phyloP scores from a whole-genome alignment of 2,329 filamentous ascomycete genomes.

The Lachnellula willkommii region DNA sequence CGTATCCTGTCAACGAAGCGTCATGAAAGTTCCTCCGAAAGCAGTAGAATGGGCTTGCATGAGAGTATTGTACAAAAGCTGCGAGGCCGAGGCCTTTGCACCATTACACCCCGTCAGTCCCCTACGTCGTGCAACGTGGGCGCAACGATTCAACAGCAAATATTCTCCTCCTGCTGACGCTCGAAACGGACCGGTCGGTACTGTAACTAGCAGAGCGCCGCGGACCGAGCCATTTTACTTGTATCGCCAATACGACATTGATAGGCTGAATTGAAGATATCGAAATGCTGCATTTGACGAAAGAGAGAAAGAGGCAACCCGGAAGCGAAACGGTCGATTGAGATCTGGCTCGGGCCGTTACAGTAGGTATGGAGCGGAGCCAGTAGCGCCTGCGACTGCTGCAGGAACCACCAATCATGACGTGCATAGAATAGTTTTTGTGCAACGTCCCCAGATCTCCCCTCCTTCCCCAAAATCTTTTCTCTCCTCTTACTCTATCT shows the following conservation, averaged over 20 bases:
- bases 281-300: not conserved
- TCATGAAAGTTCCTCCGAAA: not conserved
- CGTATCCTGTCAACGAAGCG: not conserved
- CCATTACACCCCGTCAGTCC: not conserved
- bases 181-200: not conserved
- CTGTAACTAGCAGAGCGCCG: not conserved
- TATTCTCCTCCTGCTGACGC: not conserved
- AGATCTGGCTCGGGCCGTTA: not conserved
- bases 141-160: not conserved
- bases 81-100: not conserved
- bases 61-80: too few species aligned
- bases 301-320: not conserved
- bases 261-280: not conserved
- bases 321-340: not conserved
- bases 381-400: not conserved
- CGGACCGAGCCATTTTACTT: too few species aligned
- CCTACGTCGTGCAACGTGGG: not conserved
- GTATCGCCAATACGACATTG: not conserved
- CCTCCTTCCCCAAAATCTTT: too few species aligned
- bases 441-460: too few species aligned
- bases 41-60: not conserved
- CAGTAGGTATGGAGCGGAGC: not conserved
- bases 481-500: too few species aligned
- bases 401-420: not conserved
- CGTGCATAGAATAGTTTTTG: not conserved